A percentile compares a stretch with the other conserved stretches of the same genome.
These are phyloP conservation scores for Colletotrichum shisoi DNA, from an alignment of 2,329 filamentous ascomycete species.

Conservation along the genomic window DNA sequence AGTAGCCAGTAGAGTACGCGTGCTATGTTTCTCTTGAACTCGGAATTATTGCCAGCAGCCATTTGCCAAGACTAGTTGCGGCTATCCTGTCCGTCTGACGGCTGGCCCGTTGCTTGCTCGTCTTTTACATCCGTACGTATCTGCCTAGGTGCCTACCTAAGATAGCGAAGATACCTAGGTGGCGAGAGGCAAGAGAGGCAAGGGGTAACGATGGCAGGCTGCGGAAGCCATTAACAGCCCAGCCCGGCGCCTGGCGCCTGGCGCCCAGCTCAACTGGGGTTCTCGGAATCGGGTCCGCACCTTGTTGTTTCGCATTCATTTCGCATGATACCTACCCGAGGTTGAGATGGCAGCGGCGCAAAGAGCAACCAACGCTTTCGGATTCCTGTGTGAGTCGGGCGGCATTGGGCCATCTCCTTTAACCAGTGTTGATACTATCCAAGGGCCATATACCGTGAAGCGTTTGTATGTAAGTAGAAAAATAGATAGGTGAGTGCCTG, in stretches of 20 bases:
- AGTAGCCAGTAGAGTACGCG: not conserved
- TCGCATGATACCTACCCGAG: no score
- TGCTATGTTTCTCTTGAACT: conserved; percentile 13
- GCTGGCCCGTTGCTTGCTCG: not conserved
- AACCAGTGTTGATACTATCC: no score
- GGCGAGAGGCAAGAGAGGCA: not conserved
- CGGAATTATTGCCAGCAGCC: conserved; percentile 21
- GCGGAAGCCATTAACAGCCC: not conserved
- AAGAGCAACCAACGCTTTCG: not conserved
- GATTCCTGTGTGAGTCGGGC: not conserved
- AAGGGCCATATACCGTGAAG: not conserved
- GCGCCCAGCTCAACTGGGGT: conserved; percentile 2
- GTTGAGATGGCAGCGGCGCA: no score
- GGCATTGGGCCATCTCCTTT: no score
- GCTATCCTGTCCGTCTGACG: conserved; percentile 5
- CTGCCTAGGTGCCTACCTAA: no score
- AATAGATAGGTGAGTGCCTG: not conserved
- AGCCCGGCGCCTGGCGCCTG: not conserved
- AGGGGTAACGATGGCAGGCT: not conserved
- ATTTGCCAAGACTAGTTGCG: conserved; percentile 6
- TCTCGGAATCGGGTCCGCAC: not conserved
- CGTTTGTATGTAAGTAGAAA: no score
- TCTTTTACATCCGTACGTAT: not conserved
- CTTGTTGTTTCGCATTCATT: no score
- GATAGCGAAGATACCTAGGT: not conserved